Evolutionary conservation across 495 filamentous ascomycete species (phyloP).

Genomic region (Tuber borchii): DNA sequence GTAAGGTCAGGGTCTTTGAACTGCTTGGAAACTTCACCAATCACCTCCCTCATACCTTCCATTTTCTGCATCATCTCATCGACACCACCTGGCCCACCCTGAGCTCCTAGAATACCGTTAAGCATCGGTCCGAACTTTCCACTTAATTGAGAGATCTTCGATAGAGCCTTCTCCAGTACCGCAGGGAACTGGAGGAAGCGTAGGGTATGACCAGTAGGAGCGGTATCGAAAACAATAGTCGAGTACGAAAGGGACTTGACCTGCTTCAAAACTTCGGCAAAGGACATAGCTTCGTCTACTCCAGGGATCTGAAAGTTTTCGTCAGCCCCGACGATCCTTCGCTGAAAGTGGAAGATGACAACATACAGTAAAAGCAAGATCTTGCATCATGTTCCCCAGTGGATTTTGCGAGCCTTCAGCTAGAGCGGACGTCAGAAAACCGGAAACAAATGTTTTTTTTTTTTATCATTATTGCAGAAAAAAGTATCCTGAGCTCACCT

Average conservation of each 20-base stretch:
- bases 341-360: not conserved
- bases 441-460: not conserved
- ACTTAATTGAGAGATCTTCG: slow-evolving; percentile 90
- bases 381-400: slow-evolving; percentile 60
- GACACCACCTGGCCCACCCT: slow-evolving; percentile 72
- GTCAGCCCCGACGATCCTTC: not conserved
- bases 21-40: slow-evolving; percentile 90
- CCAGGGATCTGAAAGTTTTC: slow-evolving; percentile 70
- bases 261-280: slow-evolving; percentile 97
- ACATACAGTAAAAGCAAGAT: slow-evolving; percentile 57
- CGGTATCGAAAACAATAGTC: slow-evolving; percentile 97
- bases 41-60: slow-evolving; percentile 84
- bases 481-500: slow-evolving; percentile 47
- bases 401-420: slow-evolving; percentile 37
- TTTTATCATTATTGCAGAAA: slow-evolving; percentile 50
- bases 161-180: slow-evolving; percentile 94
- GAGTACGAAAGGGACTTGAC: slow-evolving; percentile 99
- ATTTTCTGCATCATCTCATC: slow-evolving; percentile 89
- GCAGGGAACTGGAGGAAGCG: slow-evolving; percentile 98
- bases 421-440: slow-evolving; percentile 21
- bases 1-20: slow-evolving; percentile 96
- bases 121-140: slow-evolving; percentile 93
- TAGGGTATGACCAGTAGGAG: slow-evolving; percentile 96
- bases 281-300: slow-evolving; percentile 99
- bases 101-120: slow-evolving; percentile 77